Percentiles rank a stretch among this genome's conserved stretches.
Conservation (phyloP, 169 alveolate species). For the Sarcocystis neurona region DNA sequence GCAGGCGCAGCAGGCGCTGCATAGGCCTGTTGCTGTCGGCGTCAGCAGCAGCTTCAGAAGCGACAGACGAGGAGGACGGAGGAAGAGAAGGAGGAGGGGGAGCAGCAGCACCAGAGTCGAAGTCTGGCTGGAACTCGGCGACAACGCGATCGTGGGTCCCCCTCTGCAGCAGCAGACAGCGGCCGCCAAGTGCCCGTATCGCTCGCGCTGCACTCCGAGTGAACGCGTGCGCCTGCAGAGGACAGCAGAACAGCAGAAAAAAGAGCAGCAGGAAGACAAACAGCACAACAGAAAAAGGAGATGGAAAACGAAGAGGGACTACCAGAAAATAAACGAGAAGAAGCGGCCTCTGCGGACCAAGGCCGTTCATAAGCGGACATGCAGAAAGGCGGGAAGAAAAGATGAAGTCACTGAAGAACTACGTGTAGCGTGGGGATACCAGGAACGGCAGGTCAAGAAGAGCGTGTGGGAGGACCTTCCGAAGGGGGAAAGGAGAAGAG, state of each 20-base stretch:
- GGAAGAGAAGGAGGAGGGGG: neutral
- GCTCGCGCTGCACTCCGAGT: slow-evolving; percentile 54
- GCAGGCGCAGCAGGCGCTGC: slow-evolving; percentile 33
- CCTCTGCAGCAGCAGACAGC: slow-evolving; percentile 56
- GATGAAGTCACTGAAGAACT: no score
- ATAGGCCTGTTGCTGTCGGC: neutral
- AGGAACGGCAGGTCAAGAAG: no score
- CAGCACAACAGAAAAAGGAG: no score
- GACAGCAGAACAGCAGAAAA: no score
- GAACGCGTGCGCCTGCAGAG: slow-evolving; percentile 60
- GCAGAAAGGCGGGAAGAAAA: no score
- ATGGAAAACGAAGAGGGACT: neutral
- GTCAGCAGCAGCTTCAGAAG: neutral
- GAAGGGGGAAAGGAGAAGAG: no score
- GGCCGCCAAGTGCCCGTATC: slow-evolving; percentile 51
- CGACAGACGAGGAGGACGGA: neutral
- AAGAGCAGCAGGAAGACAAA: neutral
- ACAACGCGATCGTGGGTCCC: slow-evolving; percentile 49
- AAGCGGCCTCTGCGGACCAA: no score
- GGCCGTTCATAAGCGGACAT: no score
- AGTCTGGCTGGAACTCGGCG: slow-evolving; percentile 52
- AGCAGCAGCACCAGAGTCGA: neutral
- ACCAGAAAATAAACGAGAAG: neutral
- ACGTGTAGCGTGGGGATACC: no score
- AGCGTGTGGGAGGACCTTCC: no score